Percentiles rank a stretch among this genome's conserved stretches.
Conservation (phyloP, 2,329 filamentous ascomycete species). For the Verticillium zaregamsianum region DNA sequence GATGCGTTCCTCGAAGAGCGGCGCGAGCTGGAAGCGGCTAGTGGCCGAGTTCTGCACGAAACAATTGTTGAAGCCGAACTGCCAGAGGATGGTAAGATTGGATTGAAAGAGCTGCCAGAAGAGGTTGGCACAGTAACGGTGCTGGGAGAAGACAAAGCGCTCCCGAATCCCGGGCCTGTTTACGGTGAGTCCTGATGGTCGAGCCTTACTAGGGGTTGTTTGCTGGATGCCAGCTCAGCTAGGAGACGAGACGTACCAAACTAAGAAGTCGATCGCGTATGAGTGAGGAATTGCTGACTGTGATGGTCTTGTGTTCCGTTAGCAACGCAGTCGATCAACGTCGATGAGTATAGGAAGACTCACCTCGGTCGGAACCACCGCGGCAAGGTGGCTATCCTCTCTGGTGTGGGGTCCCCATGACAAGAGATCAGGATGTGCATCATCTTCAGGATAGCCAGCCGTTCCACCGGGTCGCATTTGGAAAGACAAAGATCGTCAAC, state of each 20-base stretch:
- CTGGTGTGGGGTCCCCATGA: constrained; percentile 17
- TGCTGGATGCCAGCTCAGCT: neutral
- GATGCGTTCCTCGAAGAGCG: constrained; percentile 19
- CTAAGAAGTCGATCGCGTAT: constrained; percentile 23
- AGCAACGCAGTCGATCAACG: neutral
- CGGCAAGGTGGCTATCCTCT: constrained; percentile 16
- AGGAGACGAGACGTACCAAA: constrained; percentile 14
- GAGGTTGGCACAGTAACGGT: constrained; percentile 21
- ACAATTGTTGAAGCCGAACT: constrained; percentile 18
- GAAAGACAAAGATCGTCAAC: constrained; percentile 17
- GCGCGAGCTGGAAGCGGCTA: constrained; percentile 12
- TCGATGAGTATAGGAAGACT: neutral
- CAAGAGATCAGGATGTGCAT: constrained; percentile 20
- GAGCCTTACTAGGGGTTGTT: neutral
- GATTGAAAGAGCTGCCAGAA: constrained; percentile 18
- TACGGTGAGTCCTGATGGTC: neutral
- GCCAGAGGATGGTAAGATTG: constrained; percentile 19
- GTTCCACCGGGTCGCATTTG: constrained; percentile 13
- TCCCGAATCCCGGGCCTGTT: constrained; percentile 21
- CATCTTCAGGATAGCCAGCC: constrained; percentile 16
- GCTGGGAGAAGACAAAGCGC: constrained; percentile 21
- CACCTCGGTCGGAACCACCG: constrained; percentile 20
- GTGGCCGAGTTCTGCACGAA: constrained; percentile 19
- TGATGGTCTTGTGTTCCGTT: constrained; percentile 14
- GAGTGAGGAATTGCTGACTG: constrained; percentile 19